A percentile compares a stretch with the other conserved stretches of the same genome.
Conservation (phyloP, 208 protist genomes). For the Zelonia costaricensis region DNA sequence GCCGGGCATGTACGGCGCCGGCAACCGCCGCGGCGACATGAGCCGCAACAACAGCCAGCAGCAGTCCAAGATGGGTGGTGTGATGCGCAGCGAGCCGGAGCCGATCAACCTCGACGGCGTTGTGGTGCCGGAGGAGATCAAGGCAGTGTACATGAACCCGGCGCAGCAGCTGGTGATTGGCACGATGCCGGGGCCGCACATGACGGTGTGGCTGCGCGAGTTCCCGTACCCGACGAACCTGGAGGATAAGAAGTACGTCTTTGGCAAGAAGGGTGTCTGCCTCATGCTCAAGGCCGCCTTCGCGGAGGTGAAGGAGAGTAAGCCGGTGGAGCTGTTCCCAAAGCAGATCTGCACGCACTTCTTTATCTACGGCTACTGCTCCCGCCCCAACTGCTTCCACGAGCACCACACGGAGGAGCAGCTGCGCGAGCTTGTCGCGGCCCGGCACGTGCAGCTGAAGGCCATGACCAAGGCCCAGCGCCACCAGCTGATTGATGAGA, state of each 20-base stretch:
- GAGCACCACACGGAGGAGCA: conserved; percentile 83
- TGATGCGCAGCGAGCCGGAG: conserved; percentile 47
- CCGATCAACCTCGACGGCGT: conserved; percentile 45
- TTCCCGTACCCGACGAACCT: conserved; percentile 47
- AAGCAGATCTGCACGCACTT: conserved; percentile 89
- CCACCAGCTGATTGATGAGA: conserved; percentile 56
- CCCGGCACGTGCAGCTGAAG: conserved; percentile 71
- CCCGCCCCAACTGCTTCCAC: conserved; percentile 74
- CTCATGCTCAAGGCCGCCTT: conserved; percentile 83
- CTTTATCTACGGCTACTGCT: conserved; percentile 85
- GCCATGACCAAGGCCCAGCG: conserved; percentile 82
- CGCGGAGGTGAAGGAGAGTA: conserved; percentile 67
- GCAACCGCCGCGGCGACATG: conserved; percentile 9
- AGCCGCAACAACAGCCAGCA: background rate
- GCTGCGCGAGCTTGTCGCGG: conserved; percentile 76
- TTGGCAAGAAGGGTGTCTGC: conserved; percentile 71
- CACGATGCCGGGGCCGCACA: conserved; percentile 78
- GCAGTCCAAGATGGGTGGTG: conserved; percentile 6
- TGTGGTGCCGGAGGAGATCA: conserved; percentile 62
- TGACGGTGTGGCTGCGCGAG: conserved; percentile 86
- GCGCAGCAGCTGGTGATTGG: conserved; percentile 64
- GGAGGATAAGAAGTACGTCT: conserved; percentile 68
- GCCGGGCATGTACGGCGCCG: conserved; percentile 6
- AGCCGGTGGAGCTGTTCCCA: conserved; percentile 86
- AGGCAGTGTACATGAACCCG: conserved; percentile 70